Evolutionary conservation across 1,284 basidiomycete genomes (phyloP).

Genomic region (Mycena sp.): DNA sequence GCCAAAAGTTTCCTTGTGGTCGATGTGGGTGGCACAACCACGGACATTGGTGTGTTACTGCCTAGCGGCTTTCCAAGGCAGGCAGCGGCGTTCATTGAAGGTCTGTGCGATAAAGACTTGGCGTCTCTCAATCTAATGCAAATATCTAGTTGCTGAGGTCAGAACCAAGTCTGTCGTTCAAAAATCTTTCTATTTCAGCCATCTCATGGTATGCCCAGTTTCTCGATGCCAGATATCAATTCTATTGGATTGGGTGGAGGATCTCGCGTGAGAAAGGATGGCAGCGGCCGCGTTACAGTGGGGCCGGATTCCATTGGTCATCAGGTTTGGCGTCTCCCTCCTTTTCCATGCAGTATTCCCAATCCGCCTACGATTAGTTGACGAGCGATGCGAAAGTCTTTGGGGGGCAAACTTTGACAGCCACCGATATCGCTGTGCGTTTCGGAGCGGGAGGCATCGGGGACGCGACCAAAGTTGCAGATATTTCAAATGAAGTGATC

Average conservation of each 20-base stretch:
- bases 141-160: constrained; percentile 30
- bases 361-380: constrained; percentile 5
- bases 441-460: constrained; percentile 52
- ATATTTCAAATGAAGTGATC: constrained; percentile 43
- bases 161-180: constrained; percentile 33
- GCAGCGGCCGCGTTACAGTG: constrained; percentile 51
- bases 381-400: constrained; percentile 56
- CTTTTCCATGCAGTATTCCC: neutral
- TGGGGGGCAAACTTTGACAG: constrained; percentile 59
- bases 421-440: constrained; percentile 63
- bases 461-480: constrained; percentile 45
- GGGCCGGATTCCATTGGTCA: constrained; percentile 71
- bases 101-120: constrained; percentile 15
- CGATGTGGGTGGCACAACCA: constrained; percentile 61
- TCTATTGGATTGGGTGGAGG: constrained; percentile 64
- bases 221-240: constrained; percentile 62
- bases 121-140: neutral
- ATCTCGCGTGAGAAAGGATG: constrained; percentile 51
- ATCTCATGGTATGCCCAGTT: constrained; percentile 46
- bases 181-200: neutral
- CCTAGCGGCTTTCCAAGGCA: constrained; percentile 64
- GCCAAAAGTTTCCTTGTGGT: constrained; percentile 58
- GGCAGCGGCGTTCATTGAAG: constrained; percentile 60
- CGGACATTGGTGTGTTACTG: constrained; percentile 62
- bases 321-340: constrained; percentile 38